Evolutionary conservation across 2,329 filamentous ascomycete genomes (phyloP), one percentile per base, ranked within the genome.

Genomic region (Cercospora zeae-maydis): DNA sequence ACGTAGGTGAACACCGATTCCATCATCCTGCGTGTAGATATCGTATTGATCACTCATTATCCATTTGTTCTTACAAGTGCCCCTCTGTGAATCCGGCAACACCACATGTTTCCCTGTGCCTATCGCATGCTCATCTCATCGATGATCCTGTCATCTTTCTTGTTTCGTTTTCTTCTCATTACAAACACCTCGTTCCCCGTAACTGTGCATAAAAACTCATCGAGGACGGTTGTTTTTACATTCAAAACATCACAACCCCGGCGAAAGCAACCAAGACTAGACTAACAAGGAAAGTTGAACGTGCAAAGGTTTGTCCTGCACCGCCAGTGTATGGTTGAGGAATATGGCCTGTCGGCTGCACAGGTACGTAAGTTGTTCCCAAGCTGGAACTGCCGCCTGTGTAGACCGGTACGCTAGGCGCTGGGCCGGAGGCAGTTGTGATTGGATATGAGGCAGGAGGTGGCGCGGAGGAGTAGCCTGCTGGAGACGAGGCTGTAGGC

Each of bases 381-480:
- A 64, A 42, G 49, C 56, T 27, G 4, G 56, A 27, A 45, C 39
- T 53, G 6, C 58, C 53, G 11, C 61, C 61, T 1, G 19, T 24
- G 2, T 49, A 49, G 1, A 49, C 42, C 1, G 42, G 42, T 13
- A 27, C 42, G 42, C 42, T 49, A 0, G 42, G 42, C 7, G 21
- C 42, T 11, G 62, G 62, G 10, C 57, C 62, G 3, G 62, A 55
- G 8, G 59, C 56, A 9, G 57, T 57, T 4, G 63, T 55, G 1
- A 62, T 64, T 31, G 63, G 62, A 36, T 67, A 65, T 9, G 61
- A 59, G 4, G 59, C 63, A 10, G 61, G 63, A 21, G 65, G 53
- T 14, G 60, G 61, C 27, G 61, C 58, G 4, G 58, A 36, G 27
- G 55, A 34, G 0, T 59, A 34, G 6, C 33, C 61, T 21, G 42